Evolutionary conservation across 305 asterid species (phyloP), one percentile per base, ranked within the genome.

Genomic region (Fraxinus ornus): DNA sequence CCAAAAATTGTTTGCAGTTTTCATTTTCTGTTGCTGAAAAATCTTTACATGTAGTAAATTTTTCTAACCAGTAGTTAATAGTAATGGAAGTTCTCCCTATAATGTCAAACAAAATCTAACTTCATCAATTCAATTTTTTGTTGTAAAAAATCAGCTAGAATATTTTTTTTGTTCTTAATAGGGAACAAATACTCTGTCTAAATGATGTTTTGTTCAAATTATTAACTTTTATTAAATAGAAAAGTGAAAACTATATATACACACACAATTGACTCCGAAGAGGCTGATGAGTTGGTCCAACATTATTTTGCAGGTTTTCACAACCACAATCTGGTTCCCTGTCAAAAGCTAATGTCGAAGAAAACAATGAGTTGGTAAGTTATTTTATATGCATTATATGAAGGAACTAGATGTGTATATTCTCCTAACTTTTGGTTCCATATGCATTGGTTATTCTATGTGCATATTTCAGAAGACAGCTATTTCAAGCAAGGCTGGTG

Each of bases 221-320:
- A 15, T 15, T 49, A 49, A 15, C 21, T 49, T 47, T 15, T 4
- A 15, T 49, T 49, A 4, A 49, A 49, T 17, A 17, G 2, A 52
- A 52, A 4, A n/a, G 22, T 52, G 64, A 17, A 52, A 52, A 52
- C 64, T 49, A 49, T 5, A 52, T n/a, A 52, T 5, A 22, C n/a
- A 9, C 4, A 9, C 13, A 64, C 72, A 64, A 64, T 1, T 2
- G 33, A 64, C 15, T 64, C 5, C 32, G 0, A 64, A 64, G 6
- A 64, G 32, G 4, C 71, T 84, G 72, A 83, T 52, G 57, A 49
- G 35, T 71, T 47, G 57, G 78, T 75, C 9, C 82, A 81, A 78
- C 19, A 83, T 71, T 75, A 76, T 76, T 72, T 64, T 84, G 84
- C 89, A 94, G 98, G 91, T 94, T 94, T 84, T 88, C 94, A 1